Evolutionary conservation across 352 stramenopile species (phyloP), one percentile per base, ranked within the genome.

Genomic region (Phytophthora europaea): DNA sequence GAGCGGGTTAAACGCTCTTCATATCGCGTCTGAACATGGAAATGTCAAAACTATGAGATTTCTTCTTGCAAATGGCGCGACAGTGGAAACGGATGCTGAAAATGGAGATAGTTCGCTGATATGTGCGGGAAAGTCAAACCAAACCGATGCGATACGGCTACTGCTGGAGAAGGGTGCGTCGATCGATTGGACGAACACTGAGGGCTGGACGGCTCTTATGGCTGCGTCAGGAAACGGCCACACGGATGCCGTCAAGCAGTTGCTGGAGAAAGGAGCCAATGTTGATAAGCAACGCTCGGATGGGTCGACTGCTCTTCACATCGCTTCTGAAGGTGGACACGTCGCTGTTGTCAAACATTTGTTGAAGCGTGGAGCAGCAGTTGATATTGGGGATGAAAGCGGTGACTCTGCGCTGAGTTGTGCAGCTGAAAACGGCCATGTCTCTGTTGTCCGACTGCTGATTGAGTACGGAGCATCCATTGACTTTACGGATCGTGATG

Each of bases 201-300:
- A 54, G 4, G 57, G 38, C n/a, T 59, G 53, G 53, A 59, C 28
- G 4, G 20, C 53, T 12, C 53, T 59, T 18, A 59, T 45, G 26
- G 18, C 16, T 13, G 53, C 53, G 7, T 59, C 53, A 15, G 16
- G 6, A 26, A 43, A 59, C 15, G 28, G 28, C 8, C 18, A 31
- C 10, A 7, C 15, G 12, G 53, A 20, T 18, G 53, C 15, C 9
- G 53, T 43, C 7, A 59, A 45, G 28, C 18, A 20, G 20, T 43
- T 59, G 26, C 8, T 59, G 53, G 28, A 59, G 16, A 59, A 59
- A 38, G 53, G 53, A 15, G 53, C 53, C 9, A 33, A 23, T 28
- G 28, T 59, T 18, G 15, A 47, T 1, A 45, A 59, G 16, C 26
- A 26, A 9, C 12, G 16, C 4, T 43, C 28, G 0, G 31, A 59